A percentile compares a stretch with the other conserved stretches of the same genome.
Conservation (phyloP, 1,284 basidiomycete genomes). For the Sanghuangporus weigelae region DNA sequence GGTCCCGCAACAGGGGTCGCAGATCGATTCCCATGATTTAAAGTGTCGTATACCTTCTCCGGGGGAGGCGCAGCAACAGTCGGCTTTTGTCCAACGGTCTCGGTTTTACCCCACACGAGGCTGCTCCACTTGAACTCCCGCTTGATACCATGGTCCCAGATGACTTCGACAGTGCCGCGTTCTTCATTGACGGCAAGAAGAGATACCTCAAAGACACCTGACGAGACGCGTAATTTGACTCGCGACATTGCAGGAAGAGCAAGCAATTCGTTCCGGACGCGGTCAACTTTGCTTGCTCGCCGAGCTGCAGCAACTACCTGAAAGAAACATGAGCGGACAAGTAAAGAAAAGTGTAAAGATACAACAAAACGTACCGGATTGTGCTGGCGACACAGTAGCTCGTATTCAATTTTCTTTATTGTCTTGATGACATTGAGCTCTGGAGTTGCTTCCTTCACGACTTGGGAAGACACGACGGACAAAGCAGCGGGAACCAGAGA, state of each 20-base stretch:
- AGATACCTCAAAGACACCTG: constrained; percentile 78
- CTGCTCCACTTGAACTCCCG: constrained; percentile 77
- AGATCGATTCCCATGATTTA: not conserved
- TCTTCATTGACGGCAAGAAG: constrained; percentile 66
- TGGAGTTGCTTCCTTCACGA: not conserved
- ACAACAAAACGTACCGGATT: constrained; percentile 61
- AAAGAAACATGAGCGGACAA: constrained; percentile 3
- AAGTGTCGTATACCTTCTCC: not conserved
- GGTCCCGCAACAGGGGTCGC: not conserved
- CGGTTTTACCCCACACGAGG: constrained; percentile 55
- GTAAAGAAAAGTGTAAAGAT: constrained; percentile 6
- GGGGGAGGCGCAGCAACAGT: constrained; percentile 9
- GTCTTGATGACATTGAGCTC: constrained; percentile 48
- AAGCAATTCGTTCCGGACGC: constrained; percentile 58
- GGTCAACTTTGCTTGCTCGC: constrained; percentile 63
- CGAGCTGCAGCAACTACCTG: constrained; percentile 69
- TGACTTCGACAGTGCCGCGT: constrained; percentile 65
- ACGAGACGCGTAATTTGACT: constrained; percentile 75
- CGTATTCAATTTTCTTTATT: constrained; percentile 66
- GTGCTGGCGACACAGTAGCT: constrained; percentile 74
- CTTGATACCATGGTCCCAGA: constrained; percentile 68
- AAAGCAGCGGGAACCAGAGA: not conserved
- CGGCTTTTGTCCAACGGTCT: constrained; percentile 20
- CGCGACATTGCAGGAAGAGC: constrained; percentile 62
- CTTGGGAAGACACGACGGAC: not conserved